phyloP scores from a whole-genome alignment of 139 green algal genomes.

The Tetradesmus lagerheimii region DNA sequence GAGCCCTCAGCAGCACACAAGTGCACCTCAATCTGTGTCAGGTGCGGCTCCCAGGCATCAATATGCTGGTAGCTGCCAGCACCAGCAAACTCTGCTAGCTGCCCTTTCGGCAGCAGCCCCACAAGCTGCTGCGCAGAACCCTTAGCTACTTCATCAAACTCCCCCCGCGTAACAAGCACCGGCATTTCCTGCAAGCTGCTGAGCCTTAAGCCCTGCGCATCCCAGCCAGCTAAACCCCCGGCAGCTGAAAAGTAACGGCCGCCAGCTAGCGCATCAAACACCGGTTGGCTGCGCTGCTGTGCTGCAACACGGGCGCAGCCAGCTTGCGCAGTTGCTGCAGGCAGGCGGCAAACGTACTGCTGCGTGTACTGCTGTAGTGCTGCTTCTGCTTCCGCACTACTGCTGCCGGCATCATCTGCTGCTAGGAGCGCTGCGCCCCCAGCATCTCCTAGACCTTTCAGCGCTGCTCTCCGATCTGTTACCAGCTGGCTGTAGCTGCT shows the following conservation, averaged over 20 bases:
- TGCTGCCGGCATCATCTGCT: constrained; percentile 23
- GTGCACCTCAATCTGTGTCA: constrained; percentile 29
- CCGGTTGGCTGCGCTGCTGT: constrained; percentile 1
- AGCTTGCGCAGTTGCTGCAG: neutral
- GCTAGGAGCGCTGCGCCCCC: constrained; percentile 10
- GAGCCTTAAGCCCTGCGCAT: neutral
- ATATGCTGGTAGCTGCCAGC: constrained; percentile 44
- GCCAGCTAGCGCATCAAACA: constrained; percentile 34
- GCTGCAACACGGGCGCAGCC: neutral
- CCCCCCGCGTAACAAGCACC: constrained; percentile 16
- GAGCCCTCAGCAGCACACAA: constrained; percentile 41
- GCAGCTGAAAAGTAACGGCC: constrained; percentile 17
- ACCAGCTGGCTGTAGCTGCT: constrained; percentile 36
- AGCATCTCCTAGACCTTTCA: neutral
- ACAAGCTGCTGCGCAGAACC: constrained; percentile 18
- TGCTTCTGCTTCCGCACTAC: neutral
- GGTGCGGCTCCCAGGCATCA: constrained; percentile 41
- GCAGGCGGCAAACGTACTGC: constrained; percentile 26
- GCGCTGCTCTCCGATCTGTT: constrained; percentile 1
- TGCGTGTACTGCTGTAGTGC: constrained; percentile 15
- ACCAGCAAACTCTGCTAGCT: neutral
- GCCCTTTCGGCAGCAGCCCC: neutral
- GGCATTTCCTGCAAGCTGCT: constrained; percentile 9
- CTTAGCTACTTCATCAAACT: constrained; percentile 30
- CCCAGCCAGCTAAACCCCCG: constrained; percentile 17